Conservation (phyloP, 1,139 yeast species). For the Ogataea hybrid region DNA sequence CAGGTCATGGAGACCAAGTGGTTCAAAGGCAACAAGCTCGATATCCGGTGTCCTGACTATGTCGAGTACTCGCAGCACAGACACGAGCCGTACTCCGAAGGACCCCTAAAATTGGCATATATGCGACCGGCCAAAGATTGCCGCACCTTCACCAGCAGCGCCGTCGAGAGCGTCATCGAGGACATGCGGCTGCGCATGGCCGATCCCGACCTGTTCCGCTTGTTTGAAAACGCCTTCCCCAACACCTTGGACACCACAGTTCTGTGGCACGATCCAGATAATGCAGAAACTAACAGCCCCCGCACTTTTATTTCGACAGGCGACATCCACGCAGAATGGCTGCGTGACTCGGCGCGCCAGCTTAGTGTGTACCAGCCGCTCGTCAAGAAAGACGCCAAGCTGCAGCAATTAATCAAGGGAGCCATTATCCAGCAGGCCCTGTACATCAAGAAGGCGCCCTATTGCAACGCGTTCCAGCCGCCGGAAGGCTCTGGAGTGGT, state of each 20-base stretch:
- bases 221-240: constrained; percentile 82
- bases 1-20: constrained; percentile 10
- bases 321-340: constrained; percentile 88
- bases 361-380: constrained; percentile 72
- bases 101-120: constrained; percentile 53
- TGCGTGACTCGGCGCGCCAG: constrained; percentile 84
- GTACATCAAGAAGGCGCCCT: constrained; percentile 62
- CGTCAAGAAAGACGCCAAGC: constrained; percentile 45
- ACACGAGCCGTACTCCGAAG: constrained; percentile 52
- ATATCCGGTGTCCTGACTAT: constrained; percentile 37
- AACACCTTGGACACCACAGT: constrained; percentile 88
- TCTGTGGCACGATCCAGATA: constrained; percentile 55
- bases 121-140: constrained; percentile 76
- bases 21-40: constrained; percentile 20
- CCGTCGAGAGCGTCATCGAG: constrained; percentile 60
- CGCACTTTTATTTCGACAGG: constrained; percentile 81
- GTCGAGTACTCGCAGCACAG: constrained; percentile 36
- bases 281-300: constrained; percentile 29
- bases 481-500: constrained; percentile 60
- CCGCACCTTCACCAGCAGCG: constrained; percentile 64
- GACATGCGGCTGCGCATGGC: constrained; percentile 50
- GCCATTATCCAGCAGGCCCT: constrained; percentile 79
- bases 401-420: constrained; percentile 61
- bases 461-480: constrained; percentile 91
- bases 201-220: constrained; percentile 66